Evolutionary conservation across 371 early-diverging fungal genomes (phyloP).

Genomic region (Syncephalastrum contaminatum): DNA sequence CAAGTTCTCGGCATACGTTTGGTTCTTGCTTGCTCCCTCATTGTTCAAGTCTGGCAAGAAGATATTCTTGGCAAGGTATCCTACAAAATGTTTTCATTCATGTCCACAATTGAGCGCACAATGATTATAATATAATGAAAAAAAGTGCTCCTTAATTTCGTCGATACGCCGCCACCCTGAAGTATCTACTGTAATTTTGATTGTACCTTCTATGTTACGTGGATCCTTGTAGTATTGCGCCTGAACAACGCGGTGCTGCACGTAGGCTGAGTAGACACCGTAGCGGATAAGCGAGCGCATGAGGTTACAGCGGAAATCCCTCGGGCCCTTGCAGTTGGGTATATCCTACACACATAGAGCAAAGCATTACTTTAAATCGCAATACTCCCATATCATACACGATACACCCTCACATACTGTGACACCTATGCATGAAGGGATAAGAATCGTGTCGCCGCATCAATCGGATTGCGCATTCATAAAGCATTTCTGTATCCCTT

Average conservation of each 20-base stretch:
- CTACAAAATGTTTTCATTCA: constrained; percentile 18
- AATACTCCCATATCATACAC: constrained; percentile 35
- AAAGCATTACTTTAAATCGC: neutral
- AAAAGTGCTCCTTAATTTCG: too few species aligned
- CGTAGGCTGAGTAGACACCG: constrained; percentile 81
- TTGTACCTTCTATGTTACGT: constrained; percentile 42
- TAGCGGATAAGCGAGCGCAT: constrained; percentile 65
- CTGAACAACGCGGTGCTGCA: constrained; percentile 82
- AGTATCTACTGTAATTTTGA: too few species aligned
- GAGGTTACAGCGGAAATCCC: constrained; percentile 57
- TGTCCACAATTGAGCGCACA: neutral
- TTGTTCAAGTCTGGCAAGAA: constrained; percentile 90
- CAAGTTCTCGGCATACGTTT: constrained; percentile 59
- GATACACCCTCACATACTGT: too few species aligned
- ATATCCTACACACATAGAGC: constrained; percentile 46
- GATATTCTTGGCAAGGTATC: constrained; percentile 71
- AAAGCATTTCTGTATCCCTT: constrained; percentile 5
- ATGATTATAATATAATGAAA: too few species aligned
- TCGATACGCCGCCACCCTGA: too few species aligned
- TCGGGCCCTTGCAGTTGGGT: constrained; percentile 68
- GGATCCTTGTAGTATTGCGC: constrained; percentile 91
- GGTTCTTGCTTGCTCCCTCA: constrained; percentile 56
- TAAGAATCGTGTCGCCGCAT: neutral
- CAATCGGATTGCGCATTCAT: neutral
- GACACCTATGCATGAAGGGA: too few species aligned